phyloP scores from a whole-genome alignment of 257 asterid genomes.

The Euphrasia confusa region DNA sequence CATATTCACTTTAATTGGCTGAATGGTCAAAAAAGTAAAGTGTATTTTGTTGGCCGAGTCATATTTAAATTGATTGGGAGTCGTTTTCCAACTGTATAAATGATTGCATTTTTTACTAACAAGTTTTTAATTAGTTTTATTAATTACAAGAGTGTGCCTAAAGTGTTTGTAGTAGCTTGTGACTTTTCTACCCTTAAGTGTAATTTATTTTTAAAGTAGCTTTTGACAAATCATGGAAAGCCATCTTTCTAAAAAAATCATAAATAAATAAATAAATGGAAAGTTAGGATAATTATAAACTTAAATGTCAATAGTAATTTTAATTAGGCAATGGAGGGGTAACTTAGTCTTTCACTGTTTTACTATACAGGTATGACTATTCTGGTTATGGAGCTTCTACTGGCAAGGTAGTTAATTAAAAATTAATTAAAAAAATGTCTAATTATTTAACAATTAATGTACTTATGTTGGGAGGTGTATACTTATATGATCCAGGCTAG shows the following conservation, averaged over 20 bases:
- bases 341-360: background rate
- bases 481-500: slow-evolving; percentile 57
- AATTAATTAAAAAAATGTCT: too few species aligned
- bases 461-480: slow-evolving; percentile 21
- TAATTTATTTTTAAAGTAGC: too few species aligned
- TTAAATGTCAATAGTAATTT: too few species aligned
- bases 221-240: too few species aligned
- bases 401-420: slow-evolving; percentile 47
- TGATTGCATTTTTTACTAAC: background rate
- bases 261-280: too few species aligned
- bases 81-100: background rate
- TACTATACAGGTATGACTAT: slow-evolving; percentile 60
- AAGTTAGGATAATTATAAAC: too few species aligned
- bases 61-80: slow-evolving; percentile 1
- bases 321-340: too few species aligned
- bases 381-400: slow-evolving; percentile 75
- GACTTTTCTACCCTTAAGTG: too few species aligned
- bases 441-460: background rate
- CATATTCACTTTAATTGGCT: background rate
- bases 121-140: too few species aligned
- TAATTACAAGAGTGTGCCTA: too few species aligned
- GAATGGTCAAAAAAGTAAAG: background rate
- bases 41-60: background rate
- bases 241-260: too few species aligned
- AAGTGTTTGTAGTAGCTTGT: too few species aligned